Conservation (phyloP, 352 stramenopile species). For the Phytophthora litchii region DNA sequence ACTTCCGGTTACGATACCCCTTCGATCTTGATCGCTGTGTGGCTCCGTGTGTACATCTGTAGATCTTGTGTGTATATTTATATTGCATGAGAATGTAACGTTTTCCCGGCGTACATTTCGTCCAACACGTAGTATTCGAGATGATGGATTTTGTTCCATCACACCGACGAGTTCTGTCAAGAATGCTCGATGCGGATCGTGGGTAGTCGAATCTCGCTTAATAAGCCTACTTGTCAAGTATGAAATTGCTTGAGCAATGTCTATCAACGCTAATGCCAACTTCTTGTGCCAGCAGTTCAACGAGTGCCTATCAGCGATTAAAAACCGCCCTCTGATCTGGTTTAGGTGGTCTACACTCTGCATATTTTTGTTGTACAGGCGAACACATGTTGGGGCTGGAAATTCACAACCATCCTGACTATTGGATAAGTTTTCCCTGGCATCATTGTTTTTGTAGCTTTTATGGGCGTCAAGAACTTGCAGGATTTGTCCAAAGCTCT, state of each 20-base stretch:
- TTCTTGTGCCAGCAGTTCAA: slow-evolving; percentile 9
- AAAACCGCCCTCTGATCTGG: slow-evolving; percentile 2
- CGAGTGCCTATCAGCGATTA: not conserved
- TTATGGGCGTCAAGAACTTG: too few relatives aligned
- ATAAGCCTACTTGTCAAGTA: not conserved
- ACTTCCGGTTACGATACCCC: not conserved
- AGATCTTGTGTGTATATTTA: not conserved
- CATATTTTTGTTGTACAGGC: not conserved
- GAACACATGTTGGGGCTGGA: not conserved
- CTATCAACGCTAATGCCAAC: slow-evolving; percentile 1
- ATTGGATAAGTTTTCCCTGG: too few relatives aligned
- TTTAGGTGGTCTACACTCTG: slow-evolving; percentile 2
- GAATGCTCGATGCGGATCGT: too few relatives aligned
- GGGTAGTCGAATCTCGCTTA: too few relatives aligned
- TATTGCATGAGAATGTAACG: not conserved
- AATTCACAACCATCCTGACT: slow-evolving; percentile 26
- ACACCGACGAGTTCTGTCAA: too few relatives aligned
- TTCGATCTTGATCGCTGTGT: not conserved
- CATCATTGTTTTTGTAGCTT: slow-evolving; percentile 3
- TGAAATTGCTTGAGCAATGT: not conserved
- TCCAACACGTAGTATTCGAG: too few relatives aligned
- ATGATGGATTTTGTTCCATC: too few relatives aligned
- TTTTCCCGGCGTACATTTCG: too few relatives aligned
- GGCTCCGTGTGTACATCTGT: not conserved
- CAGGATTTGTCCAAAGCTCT: too few relatives aligned